Evolutionary conservation across 306 rosid genomes (phyloP).

Genomic region (Senna siamea): DNA sequence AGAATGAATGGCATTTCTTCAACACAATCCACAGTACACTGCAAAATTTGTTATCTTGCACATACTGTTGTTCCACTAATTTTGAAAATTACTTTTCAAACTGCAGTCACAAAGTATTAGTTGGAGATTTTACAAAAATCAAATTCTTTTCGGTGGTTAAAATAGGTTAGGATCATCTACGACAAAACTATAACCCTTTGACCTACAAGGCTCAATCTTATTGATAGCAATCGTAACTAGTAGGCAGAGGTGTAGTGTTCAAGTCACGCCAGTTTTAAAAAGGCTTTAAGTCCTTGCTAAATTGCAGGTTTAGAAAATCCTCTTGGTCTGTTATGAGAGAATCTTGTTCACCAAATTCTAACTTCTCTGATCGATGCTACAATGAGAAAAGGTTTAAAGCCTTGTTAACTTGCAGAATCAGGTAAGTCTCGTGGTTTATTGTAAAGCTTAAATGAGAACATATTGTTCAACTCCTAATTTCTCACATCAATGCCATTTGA

Average conservation of each 20-base stretch:
- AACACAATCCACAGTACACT: not conserved
- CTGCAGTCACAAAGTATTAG: not conserved
- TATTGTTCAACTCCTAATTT: not conserved
- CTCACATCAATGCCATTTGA: not conserved
- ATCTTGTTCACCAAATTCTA: not conserved
- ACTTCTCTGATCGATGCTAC: not conserved
- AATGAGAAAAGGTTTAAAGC: not conserved
- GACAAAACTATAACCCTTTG: no score
- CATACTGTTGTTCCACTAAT: not conserved
- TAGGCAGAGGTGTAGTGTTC: not conserved
- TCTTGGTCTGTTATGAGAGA: not conserved
- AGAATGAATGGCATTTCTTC: not conserved
- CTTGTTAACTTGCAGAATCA: not conserved
- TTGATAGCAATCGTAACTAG: not conserved
- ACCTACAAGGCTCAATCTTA: not conserved
- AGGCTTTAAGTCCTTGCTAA: not conserved
- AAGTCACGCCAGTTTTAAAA: not conserved
- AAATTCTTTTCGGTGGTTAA: no score
- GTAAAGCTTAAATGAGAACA: not conserved
- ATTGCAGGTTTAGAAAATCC: not conserved
- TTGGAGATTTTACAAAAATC: not conserved
- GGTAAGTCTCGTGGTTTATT: no score
- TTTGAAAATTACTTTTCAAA: not conserved
- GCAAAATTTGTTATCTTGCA: not conserved
- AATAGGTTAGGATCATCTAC: no score